phyloP scores from a whole-genome alignment of 495 filamentous ascomycete species.

The Viridothelium virens region DNA sequence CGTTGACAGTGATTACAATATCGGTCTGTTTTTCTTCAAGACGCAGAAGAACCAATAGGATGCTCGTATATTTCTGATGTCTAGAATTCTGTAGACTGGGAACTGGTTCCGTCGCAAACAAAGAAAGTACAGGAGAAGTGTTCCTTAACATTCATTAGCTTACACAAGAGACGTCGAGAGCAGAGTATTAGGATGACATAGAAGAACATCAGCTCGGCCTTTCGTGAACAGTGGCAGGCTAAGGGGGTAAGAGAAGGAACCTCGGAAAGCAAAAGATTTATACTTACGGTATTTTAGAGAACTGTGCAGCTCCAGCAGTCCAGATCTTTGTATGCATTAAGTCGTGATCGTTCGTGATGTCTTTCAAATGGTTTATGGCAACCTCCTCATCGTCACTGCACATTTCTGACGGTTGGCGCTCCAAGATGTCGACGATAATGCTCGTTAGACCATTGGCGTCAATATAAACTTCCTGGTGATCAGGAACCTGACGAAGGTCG shows the following conservation, averaged over 20 bases:
- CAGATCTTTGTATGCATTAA: slow-evolving; percentile 43
- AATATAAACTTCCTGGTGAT: slow-evolving; percentile 92
- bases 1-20: slow-evolving; percentile 81
- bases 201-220: no score
- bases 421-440: slow-evolving; percentile 82
- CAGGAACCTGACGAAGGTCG: slow-evolving; percentile 78
- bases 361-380: slow-evolving; percentile 66
- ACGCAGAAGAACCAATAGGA: slow-evolving; percentile 63
- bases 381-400: slow-evolving; percentile 57
- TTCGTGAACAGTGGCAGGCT: neutral
- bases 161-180: neutral
- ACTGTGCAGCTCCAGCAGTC: slow-evolving; percentile 40
- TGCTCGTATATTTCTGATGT: slow-evolving; percentile 45
- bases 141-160: neutral
- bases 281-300: slow-evolving; percentile 34
- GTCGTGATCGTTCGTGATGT: slow-evolving; percentile 48
- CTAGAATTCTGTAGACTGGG: slow-evolving; percentile 12
- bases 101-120: slow-evolving; percentile 9
- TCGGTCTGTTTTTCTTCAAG: slow-evolving; percentile 71
- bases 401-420: slow-evolving; percentile 48
- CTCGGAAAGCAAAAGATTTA: neutral
- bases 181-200: neutral
- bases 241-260: neutral
- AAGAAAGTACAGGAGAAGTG: neutral
- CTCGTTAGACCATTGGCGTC: slow-evolving; percentile 66